Percentiles rank a stretch among this genome's conserved stretches.
Evolutionary conservation across 805 yeast genomes (phyloP).

Genomic region (Komagataella pseudopastoris): DNA sequence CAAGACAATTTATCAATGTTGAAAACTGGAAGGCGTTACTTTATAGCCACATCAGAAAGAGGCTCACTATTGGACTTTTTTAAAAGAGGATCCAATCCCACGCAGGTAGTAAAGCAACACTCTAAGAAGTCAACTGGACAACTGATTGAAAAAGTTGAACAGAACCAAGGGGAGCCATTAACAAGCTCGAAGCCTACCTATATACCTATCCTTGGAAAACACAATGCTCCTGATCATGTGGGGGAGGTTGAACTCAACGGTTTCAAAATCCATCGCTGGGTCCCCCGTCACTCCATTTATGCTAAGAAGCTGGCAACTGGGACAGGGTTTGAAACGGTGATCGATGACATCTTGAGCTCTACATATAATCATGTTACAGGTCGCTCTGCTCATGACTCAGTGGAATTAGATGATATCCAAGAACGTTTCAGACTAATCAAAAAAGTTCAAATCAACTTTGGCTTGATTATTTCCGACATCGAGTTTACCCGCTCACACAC

Average conservation of each 20-base stretch:
- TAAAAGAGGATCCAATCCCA: not conserved
- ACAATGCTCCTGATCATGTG: slow-evolving; percentile 13
- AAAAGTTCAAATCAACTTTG: slow-evolving; percentile 30
- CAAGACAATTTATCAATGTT: not conserved
- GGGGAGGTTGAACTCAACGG: slow-evolving; percentile 14
- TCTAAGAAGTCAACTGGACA: slow-evolving; percentile 9
- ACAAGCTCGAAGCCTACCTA: not conserved
- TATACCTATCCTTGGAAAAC: slow-evolving; percentile 16
- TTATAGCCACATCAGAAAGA: not conserved
- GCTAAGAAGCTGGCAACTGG: slow-evolving; percentile 2
- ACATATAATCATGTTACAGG: not conserved
- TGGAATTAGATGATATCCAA: slow-evolving; percentile 24
- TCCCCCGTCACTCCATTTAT: slow-evolving; percentile 12
- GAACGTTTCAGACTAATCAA: slow-evolving; percentile 37
- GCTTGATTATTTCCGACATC: slow-evolving; percentile 40
- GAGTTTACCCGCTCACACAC: slow-evolving; percentile 26
- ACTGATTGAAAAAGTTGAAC: slow-evolving; percentile 6
- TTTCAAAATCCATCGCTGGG: slow-evolving; percentile 16
- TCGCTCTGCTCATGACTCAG: not conserved
- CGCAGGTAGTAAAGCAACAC: not conserved
- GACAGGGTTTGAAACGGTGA: not conserved
- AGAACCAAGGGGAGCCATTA: not conserved
- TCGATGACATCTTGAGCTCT: not conserved
- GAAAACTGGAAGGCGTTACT: not conserved
- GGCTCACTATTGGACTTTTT: not conserved